Evolutionary conservation across 2,329 filamentous ascomycete genomes (phyloP).

Genomic region (Cercospora sojina): DNA sequence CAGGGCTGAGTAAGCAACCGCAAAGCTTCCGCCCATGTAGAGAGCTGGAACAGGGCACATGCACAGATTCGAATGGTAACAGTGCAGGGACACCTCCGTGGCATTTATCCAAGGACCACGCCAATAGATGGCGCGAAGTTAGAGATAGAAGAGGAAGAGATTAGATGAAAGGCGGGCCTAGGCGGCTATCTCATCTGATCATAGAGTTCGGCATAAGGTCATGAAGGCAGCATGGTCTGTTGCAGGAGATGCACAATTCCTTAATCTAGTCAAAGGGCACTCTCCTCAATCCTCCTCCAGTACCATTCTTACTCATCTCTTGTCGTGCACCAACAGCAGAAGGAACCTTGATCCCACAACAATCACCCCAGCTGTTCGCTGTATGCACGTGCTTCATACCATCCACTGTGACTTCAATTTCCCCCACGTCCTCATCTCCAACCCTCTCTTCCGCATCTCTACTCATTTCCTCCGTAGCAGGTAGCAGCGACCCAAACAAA

Average conservation of each 20-base stretch:
- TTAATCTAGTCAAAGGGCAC: constrained; percentile 72
- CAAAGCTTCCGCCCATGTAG: background rate
- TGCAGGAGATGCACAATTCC: background rate
- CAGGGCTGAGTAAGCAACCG: background rate
- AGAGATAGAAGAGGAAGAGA: background rate
- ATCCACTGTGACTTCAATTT: constrained; percentile 63
- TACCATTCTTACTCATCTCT: constrained; percentile 75
- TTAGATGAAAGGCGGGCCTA: background rate
- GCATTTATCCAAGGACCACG: background rate
- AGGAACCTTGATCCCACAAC: constrained; percentile 95
- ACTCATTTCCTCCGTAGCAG: constrained; percentile 79
- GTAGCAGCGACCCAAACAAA: constrained; percentile 81
- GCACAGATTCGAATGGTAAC: background rate
- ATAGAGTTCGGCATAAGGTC: background rate
- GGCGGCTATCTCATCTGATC: background rate
- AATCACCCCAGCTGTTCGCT: constrained; percentile 78
- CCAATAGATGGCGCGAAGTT: background rate
- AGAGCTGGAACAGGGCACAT: background rate
- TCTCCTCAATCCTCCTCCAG: constrained; percentile 63
- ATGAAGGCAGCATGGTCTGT: background rate
- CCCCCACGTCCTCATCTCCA: constrained; percentile 51
- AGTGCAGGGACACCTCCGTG: background rate
- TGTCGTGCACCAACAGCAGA: constrained; percentile 88
- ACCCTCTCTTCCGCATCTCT: constrained; percentile 56
- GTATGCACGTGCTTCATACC: constrained; percentile 62